These are phyloP conservation scores for Biscutella auriculata DNA, from an alignment of 441 rosid genomes.

Conservation along the genomic window DNA sequence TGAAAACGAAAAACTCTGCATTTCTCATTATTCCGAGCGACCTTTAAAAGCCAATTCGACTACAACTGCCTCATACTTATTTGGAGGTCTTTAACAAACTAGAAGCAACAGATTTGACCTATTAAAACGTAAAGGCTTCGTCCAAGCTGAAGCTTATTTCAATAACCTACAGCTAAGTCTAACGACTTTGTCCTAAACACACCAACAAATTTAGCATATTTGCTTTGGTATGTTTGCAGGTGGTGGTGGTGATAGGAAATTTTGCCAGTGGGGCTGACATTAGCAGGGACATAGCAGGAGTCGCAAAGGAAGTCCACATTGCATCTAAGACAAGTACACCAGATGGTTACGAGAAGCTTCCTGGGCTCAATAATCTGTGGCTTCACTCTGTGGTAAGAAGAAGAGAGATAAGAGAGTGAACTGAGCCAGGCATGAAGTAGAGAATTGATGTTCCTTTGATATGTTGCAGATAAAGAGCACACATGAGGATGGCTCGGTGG, in stretches of 20 bases:
- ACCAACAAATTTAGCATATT: too few species aligned
- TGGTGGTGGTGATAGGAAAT: conserved; percentile 60
- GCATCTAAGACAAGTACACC: conserved; percentile 42
- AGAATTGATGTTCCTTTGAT: too few species aligned
- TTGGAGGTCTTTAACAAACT: too few species aligned
- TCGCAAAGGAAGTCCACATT: conserved; percentile 77
- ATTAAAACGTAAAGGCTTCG: too few species aligned
- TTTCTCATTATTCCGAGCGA: too few species aligned
- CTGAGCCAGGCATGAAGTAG: too few species aligned
- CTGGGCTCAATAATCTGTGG: conserved; percentile 51
- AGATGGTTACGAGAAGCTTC: conserved; percentile 30
- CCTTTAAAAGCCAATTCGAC: too few species aligned
- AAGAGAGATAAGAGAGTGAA: not conserved
- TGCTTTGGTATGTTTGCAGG: conserved; percentile 22
- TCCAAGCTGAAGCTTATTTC: too few species aligned
- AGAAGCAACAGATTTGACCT: too few species aligned
- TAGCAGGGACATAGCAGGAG: conserved; percentile 48
- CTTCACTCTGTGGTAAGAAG: conserved; percentile 59
- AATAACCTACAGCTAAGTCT: not conserved
- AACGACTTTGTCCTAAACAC: too few species aligned
- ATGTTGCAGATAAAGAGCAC: conserved; percentile 46
- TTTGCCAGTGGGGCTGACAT: conserved; percentile 58
- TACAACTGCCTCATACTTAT: too few species aligned
- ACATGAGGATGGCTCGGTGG: conserved; percentile 40
- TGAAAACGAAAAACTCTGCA: too few species aligned